These are phyloP conservation scores for Umbilicus rupestris DNA, from an alignment of 164 flowering plant genomes.

Conservation along the genomic window DNA sequence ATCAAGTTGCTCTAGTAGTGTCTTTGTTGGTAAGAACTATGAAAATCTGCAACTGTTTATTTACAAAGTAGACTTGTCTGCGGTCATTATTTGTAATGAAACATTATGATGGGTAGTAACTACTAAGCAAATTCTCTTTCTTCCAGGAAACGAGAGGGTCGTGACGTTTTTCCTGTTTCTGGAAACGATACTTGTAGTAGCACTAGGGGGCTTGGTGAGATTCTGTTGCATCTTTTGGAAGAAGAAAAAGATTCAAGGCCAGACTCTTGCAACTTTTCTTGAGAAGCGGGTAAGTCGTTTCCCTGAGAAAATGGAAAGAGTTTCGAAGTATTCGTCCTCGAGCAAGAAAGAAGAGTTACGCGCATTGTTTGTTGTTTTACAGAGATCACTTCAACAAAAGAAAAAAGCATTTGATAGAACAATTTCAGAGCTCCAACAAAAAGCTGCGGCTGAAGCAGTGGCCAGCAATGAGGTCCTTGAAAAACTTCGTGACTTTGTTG, in stretches of 20 bases:
- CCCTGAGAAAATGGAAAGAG: too few relatives aligned
- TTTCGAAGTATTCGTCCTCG: too few relatives aligned
- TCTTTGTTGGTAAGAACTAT: conserved; percentile 41
- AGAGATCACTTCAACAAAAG: conserved; percentile 54
- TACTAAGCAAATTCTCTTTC: too few relatives aligned
- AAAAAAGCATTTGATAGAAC: conserved; percentile 48
- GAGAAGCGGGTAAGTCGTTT: conserved; percentile 53
- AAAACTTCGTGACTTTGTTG: conserved; percentile 36
- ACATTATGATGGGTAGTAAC: too few relatives aligned
- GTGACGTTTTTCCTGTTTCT: conserved; percentile 50
- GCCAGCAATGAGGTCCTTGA: conserved; percentile 31
- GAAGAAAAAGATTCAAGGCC: conserved; percentile 60
- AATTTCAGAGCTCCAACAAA: conserved; percentile 52
- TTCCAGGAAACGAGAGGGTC: conserved; percentile 52
- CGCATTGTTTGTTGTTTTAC: conserved; percentile 11
- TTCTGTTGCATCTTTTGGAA: conserved; percentile 82
- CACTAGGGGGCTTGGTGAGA: conserved; percentile 42
- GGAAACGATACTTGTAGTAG: conserved; percentile 44
- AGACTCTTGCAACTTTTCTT: conserved; percentile 54
- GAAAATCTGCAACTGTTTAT: neutral
- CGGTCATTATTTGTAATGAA: neutral
- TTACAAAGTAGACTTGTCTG: neutral
- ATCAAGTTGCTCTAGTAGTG: conserved; percentile 52
- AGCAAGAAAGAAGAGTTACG: too few relatives aligned
- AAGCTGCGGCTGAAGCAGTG: conserved; percentile 43